phyloP scores from a whole-genome alignment of 768 basidiomycete species.

The Suillus brevipes region DNA sequence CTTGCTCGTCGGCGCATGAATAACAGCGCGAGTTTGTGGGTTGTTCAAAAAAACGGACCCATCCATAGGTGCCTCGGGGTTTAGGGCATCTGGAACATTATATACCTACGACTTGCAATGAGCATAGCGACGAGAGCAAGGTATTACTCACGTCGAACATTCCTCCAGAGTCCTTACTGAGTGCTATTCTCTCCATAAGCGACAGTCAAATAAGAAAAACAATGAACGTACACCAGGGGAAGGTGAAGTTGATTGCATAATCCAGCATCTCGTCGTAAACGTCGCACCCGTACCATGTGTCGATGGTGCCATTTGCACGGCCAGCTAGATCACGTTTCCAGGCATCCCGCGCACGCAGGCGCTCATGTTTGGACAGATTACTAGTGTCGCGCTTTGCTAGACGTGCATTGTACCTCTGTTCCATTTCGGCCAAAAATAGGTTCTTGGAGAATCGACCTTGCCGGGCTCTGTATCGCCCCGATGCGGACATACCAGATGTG shows the following conservation, averaged over 20 bases:
- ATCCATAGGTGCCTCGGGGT: constrained; percentile 51
- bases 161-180: constrained; percentile 29
- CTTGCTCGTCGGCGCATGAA: constrained; percentile 68
- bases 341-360: constrained; percentile 23
- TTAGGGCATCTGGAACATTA: constrained; percentile 55
- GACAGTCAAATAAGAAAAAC: not conserved
- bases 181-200: constrained; percentile 15
- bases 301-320: constrained; percentile 54
- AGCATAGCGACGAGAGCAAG: not conserved
- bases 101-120: constrained; percentile 39
- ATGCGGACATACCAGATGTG: not conserved
- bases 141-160: constrained; percentile 39
- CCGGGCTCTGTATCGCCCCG: constrained; percentile 17
- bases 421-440: constrained; percentile 22
- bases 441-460: constrained; percentile 20
- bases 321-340: constrained; percentile 49
- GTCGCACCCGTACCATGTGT: constrained; percentile 67
- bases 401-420: constrained; percentile 21
- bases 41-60: constrained; percentile 65
- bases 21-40: constrained; percentile 51
- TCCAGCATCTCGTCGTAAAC: constrained; percentile 66
- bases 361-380: constrained; percentile 24
- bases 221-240: constrained; percentile 52
- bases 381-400: constrained; percentile 24
- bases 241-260: constrained; percentile 72